Base-by-base conservation (phyloP, 192 early-diverging fungal species). In the Coemansia sp. region DNA sequence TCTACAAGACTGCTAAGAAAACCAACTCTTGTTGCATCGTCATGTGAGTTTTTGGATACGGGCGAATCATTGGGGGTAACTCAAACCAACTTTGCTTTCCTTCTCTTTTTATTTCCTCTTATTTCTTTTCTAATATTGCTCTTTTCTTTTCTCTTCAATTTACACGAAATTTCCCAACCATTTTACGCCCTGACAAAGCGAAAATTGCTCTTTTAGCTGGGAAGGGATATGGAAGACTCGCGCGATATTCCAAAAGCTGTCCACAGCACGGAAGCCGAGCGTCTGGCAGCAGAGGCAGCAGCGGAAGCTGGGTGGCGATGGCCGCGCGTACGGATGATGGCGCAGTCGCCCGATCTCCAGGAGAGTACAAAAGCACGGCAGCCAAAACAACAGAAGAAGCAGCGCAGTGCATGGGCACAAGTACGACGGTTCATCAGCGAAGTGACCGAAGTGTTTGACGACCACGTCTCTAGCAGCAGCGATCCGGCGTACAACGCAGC, bases 1-100 rank as follows among this genome's bases (percentile, higher is more conserved):
- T 99, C 71, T 98, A 96, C 84, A 98, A 97, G 86, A 92, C 93
- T 2, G 95, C 97, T 4, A 96, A 95, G 83, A 91, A 92, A 84
- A 90, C 88, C 31, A 85, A 85, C 68, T 67, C 69, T 23, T 84
- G 82, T 61, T 84, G 82, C 59, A 67, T 72, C 4, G 64, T 84
- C 48, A 84, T 84, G 82, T 84, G 76, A 62, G 25, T 27, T 44
- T 45, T 57, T 17, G 27, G n/a, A 27, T 63, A 11, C 25, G 25
- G 11, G 2, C 57, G 57, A 32, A 31, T 46, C 44, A 29, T 45
- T 27, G 25, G 25, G 25, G 25, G 25, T 27, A 27, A 27, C 25
- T 27, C 25, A 48, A 50, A 31, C 14, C 15, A 57, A 44, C 23
- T 34, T 3, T n/a, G 31, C 67, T 31, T 59, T 62, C 53, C 46